Evolutionary conservation across 192 early-diverging fungal genomes (phyloP), one percentile per base, ranked within the genome.

Genomic region (Phycomyces nitens): DNA sequence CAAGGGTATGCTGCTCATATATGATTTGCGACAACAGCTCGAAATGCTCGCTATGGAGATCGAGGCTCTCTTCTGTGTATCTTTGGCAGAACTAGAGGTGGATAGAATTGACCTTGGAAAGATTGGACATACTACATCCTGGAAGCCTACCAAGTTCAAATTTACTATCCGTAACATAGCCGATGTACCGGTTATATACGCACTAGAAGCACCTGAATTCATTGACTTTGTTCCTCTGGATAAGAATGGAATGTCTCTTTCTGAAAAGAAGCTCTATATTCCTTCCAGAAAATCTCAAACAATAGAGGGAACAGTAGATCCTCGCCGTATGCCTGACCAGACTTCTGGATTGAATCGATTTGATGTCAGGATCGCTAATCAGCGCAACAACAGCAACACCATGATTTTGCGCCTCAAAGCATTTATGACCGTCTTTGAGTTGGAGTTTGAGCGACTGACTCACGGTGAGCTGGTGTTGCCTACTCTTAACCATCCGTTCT

Each of bases 61-160:
- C 20, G 64, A 68, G 16, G 83, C 85, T 0, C 64, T 53, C 0
- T 92, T 84, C 60, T 85, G 85, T 29, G 68, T 87, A 8, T 88
- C 90, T 1, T 65, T 73, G 9, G 84, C 76, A 2, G 77, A 77
- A 26, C 58, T 92, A 3, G 79, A 77, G 16, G 76, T 77, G 3
- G 56, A 65, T 8, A 51, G 69, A 12, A 67, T 92, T 18, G 84
- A 94, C 58, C 56, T 94, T 12, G 92, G 92, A 1, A 91, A 89
- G 67, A 84, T 92, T 49, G 90, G 91, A 5, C 84, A 91, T 60
- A 75, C 79, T 21, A 92, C 88, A 68, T 82, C 82, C 10, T 93
- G 88, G 90, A 71, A 81, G 24, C 77, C 80, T 10, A 80, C 79
- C 12, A 63, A 64, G 47, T 82, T 92, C 56, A 60, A 72, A 16